Evolutionary conservation across 805 yeast genomes (phyloP), one percentile per base, ranked within the genome.

Genomic region (Sugiyamaella lignohabitans): DNA sequence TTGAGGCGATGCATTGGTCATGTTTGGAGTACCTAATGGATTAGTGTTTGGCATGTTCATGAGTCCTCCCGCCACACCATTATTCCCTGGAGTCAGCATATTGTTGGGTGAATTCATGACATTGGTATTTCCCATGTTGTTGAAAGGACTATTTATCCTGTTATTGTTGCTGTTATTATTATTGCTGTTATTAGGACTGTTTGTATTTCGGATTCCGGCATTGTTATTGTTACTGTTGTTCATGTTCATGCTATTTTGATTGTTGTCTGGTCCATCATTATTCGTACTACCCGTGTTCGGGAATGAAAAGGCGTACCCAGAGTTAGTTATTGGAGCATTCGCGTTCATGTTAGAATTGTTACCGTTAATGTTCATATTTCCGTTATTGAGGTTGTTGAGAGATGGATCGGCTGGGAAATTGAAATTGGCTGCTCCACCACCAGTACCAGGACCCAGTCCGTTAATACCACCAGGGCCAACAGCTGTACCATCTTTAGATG

Each of bases 171-270:
- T 41, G 45, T 19, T 30, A 42, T 11, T 11, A 30, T 23, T 35
- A 19, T 19, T 35, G 21, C 18, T 35, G 21, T 19, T 35, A 19
- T 35, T 16, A 35, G 27, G 18, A 24, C n/a, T 38, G 35, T 20
- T 40, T 14, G 5, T 40, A 30, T 42, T 42, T 19, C n/a, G 29
- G 24, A 20, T 35, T 10, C 24, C 22, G 32, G 27, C 40, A 18
- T 46, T 45, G 22, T 23, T 36, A 27, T 39, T 36, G 40, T 32
- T 22, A 29, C 10, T 24, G 23, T 17, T 40, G 21, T 16, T 19
- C 24, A 20, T 22, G 29, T 30, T 27, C 32, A 27, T 27, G 14
- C 14, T 27, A 27, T 8, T 8, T 8, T 8, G 38, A 11, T 43
- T 42, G 21, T 11, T 43, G 23, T 18, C 41, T 10, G 16, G 16